Percentiles rank a stretch among this genome's conserved stretches.
These are phyloP conservation scores for Ceratocystis alfenasii DNA, from an alignment of 2,329 filamentous ascomycete species.

Conservation along the genomic window DNA sequence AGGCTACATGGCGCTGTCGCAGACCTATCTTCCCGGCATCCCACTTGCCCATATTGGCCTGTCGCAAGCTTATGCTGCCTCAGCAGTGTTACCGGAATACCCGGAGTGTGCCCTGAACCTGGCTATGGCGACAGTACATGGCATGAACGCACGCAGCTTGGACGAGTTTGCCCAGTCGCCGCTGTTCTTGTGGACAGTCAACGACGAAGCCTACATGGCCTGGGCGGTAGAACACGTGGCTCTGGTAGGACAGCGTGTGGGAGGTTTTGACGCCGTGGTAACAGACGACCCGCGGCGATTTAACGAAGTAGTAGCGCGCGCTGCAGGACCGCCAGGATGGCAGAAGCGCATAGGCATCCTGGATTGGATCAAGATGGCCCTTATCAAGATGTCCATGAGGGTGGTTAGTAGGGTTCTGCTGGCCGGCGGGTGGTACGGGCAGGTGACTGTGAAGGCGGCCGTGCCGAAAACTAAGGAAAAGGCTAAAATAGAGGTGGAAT, in stretches of 20 bases:
- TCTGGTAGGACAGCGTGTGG: conserved; percentile 24
- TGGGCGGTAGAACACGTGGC: conserved; percentile 49
- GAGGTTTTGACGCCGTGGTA: conserved; percentile 61
- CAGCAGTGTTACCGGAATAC: conserved; percentile 51
- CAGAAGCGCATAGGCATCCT: conserved; percentile 5
- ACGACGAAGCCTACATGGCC: conserved; percentile 64
- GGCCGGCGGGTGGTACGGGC: conserved; percentile 19
- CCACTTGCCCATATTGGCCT: conserved; percentile 56
- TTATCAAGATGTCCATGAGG: conserved; percentile 13
- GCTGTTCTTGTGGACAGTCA: conserved; percentile 79
- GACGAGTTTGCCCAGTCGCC: conserved; percentile 39
- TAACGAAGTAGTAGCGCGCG: conserved; percentile 38
- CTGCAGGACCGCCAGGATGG: conserved; percentile 8
- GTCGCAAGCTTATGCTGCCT: conserved; percentile 54
- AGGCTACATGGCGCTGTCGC: conserved; percentile 54
- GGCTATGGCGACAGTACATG: conserved; percentile 47
- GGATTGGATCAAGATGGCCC: conserved; percentile 8
- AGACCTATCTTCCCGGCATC: conserved; percentile 49
- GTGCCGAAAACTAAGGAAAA: conserved; percentile 7
- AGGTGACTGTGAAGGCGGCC: conserved; percentile 17
- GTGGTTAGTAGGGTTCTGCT: conserved; percentile 13
- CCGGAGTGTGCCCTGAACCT: conserved; percentile 69
- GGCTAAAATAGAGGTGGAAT: background rate
- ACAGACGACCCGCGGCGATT: conserved; percentile 70
- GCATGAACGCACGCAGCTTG: conserved; percentile 45